Percentiles rank a stretch among this genome's conserved stretches.
Evolutionary conservation across 1,139 yeast species (phyloP).

Genomic region (Pichia sp.): DNA sequence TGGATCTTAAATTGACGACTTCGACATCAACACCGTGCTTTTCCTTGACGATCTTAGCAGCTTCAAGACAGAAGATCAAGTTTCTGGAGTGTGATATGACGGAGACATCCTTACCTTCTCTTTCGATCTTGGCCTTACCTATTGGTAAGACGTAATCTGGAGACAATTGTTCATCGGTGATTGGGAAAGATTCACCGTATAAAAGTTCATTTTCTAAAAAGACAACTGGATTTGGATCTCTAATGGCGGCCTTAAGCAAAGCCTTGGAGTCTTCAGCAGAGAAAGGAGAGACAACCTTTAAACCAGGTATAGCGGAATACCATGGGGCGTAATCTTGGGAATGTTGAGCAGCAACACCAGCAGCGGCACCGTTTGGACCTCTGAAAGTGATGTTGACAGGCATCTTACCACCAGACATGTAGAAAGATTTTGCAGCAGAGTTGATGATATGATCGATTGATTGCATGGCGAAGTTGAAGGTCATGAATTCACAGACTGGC

Average conservation of each 20-base stretch:
- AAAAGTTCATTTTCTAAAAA: constrained; percentile 94
- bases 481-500: constrained; percentile 98
- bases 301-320: constrained; percentile 98
- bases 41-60: constrained; percentile 84
- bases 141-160: constrained; percentile 91
- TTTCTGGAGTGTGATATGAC: constrained; percentile 91
- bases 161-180: constrained; percentile 84
- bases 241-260: constrained; percentile 89
- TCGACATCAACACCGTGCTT: constrained; percentile 89
- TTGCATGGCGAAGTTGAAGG: constrained; percentile 99
- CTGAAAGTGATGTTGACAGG: constrained; percentile 97
- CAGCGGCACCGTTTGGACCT: constrained; percentile 99
- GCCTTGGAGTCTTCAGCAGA: constrained; percentile 97
- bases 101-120: constrained; percentile 87
- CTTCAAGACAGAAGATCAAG: constrained; percentile 80
- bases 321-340: constrained; percentile 97
- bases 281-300: constrained; percentile 94
- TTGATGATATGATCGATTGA: constrained; percentile 97
- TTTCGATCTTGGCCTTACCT: constrained; percentile 95
- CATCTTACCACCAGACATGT: constrained; percentile 99
- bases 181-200: constrained; percentile 89
- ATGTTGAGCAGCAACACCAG: constrained; percentile 99
- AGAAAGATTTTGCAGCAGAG: constrained; percentile 98
- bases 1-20: constrained; percentile 93
- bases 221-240: constrained; percentile 98